Conservation (phyloP, 140 eudicot species). For the Oenanthe javanica region DNA sequence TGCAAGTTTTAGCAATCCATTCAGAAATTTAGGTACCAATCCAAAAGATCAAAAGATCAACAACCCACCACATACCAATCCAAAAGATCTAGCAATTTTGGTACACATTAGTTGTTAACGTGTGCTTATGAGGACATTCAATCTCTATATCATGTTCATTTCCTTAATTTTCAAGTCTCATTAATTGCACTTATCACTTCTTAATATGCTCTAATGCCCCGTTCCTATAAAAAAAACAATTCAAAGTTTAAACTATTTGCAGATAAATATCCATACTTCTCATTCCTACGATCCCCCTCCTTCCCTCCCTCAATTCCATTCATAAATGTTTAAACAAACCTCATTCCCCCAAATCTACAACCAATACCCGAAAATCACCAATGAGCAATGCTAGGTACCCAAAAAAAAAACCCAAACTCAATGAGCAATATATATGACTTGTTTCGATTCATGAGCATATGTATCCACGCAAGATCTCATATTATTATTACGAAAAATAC, state of each 20-base stretch:
- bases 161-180: neutral
- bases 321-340: neutral
- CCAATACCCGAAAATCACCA: too few relatives aligned
- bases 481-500: too few relatives aligned
- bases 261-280: neutral
- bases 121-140: neutral
- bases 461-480: too few relatives aligned
- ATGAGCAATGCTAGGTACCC: too few relatives aligned
- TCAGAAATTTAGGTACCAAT: neutral
- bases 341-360: neutral
- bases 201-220: too few relatives aligned
- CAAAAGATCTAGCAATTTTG: neutral
- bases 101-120: neutral
- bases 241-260: too few relatives aligned
- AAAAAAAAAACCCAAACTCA: too few relatives aligned
- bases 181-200: neutral
- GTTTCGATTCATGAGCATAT: too few relatives aligned
- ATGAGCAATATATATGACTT: too few relatives aligned
- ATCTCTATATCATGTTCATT: neutral
- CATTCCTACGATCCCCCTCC: too few relatives aligned
- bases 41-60: too few relatives aligned
- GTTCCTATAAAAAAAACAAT: too few relatives aligned
- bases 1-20: neutral
- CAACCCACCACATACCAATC: neutral
- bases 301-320: neutral